phyloP scores from a whole-genome alignment of 2,329 filamentous ascomycete species.

The Phaeosphaeria sp. region DNA sequence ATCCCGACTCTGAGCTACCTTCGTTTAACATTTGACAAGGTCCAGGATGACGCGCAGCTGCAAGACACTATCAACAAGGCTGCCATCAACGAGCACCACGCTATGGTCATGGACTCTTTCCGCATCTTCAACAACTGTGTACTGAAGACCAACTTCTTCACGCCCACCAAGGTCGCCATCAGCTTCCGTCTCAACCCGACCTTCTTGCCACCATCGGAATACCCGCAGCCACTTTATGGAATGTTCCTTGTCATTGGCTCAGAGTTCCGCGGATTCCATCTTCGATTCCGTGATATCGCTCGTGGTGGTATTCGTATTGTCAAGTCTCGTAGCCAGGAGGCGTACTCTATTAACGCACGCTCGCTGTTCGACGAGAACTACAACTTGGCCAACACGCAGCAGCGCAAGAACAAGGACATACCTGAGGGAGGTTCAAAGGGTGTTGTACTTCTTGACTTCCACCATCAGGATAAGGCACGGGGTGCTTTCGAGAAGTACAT shows the following conservation, averaged over 20 bases:
- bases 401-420: slow-evolving; percentile 99
- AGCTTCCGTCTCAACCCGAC: slow-evolving; percentile 91
- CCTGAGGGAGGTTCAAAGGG: slow-evolving; percentile 98
- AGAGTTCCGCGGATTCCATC: slow-evolving; percentile 95
- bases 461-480: slow-evolving; percentile 89
- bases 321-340: slow-evolving; percentile 95
- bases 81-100: slow-evolving; percentile 83
- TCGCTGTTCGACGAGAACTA: slow-evolving; percentile 99
- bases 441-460: slow-evolving; percentile 90
- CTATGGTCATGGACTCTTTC: slow-evolving; percentile 98
- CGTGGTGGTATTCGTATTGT: slow-evolving; percentile 98
- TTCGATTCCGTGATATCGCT: slow-evolving; percentile 95
- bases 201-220: slow-evolving; percentile 91
- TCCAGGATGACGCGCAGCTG: slow-evolving; percentile 47
- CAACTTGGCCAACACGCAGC: slow-evolving; percentile 95
- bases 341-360: slow-evolving; percentile 93
- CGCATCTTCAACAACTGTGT: slow-evolving; percentile 92
- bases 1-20: slow-evolving; percentile 73
- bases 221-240: slow-evolving; percentile 90
- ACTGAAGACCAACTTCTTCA: slow-evolving; percentile 97
- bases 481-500: slow-evolving; percentile 99
- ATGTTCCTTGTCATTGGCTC: slow-evolving; percentile 99
- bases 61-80: slow-evolving; percentile 49
- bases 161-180: slow-evolving; percentile 95
- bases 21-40: slow-evolving; percentile 70